Percentiles rank a stretch among this genome's conserved stretches.
Conservation (phyloP, 1,284 basidiomycete species). For the Boletus semigastroideus region DNA sequence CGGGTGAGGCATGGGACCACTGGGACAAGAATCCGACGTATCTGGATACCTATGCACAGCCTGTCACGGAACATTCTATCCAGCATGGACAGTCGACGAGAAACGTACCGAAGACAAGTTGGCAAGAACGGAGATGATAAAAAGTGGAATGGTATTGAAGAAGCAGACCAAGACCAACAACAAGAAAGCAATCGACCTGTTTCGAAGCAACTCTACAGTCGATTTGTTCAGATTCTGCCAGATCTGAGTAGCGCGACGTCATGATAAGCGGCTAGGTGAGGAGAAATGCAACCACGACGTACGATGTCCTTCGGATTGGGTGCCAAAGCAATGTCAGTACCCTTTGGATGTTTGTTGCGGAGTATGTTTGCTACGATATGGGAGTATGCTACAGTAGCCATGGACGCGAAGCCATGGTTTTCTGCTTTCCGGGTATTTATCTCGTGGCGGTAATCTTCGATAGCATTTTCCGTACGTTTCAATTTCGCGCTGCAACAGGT, state of each 20-base stretch:
- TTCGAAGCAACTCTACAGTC: conserved; percentile 62
- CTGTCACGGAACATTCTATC: conserved; percentile 6
- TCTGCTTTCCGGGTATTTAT: conserved; percentile 80
- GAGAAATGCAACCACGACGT: conserved; percentile 29
- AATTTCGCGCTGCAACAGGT: conserved; percentile 55
- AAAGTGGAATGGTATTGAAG: conserved; percentile 88
- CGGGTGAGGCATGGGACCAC: conserved; percentile 64
- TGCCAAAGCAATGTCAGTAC: conserved; percentile 68
- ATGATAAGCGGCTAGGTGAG: conserved; percentile 1
- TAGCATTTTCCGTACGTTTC: conserved; percentile 72
- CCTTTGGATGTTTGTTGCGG: conserved; percentile 66
- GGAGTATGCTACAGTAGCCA: conserved; percentile 90
- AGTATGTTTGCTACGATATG: conserved; percentile 79
- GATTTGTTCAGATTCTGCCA: conserved; percentile 87
- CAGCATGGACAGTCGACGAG: neutral
- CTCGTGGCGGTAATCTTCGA: conserved; percentile 75
- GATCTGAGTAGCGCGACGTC: conserved; percentile 45
- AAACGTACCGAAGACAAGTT: conserved; percentile 71
- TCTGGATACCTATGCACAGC: conserved; percentile 46
- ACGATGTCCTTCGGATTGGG: conserved; percentile 88
- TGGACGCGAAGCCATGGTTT: conserved; percentile 91
- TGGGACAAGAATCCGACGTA: conserved; percentile 70
- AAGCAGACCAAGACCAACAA: conserved; percentile 78
- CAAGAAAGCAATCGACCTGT: conserved; percentile 72
- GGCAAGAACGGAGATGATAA: conserved; percentile 78